A percentile compares a stretch with the other conserved stretches of the same genome.
Evolutionary conservation across 306 rosid species (phyloP).

Genomic region (Sphenostylis stenocarpa): DNA sequence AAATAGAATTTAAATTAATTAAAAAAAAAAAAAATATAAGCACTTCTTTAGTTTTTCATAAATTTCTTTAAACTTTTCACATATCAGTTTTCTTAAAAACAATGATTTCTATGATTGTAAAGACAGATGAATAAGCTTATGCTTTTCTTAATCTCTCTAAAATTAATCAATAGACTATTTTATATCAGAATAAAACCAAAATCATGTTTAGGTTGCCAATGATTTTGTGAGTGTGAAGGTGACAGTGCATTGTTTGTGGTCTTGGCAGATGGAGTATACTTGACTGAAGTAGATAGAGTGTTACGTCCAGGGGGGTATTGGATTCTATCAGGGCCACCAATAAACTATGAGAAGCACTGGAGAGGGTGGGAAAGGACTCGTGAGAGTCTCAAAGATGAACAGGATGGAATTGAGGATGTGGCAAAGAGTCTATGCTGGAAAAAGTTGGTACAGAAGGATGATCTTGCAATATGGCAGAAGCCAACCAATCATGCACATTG

Average conservation of each 20-base stretch:
- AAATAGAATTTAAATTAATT: too few relatives aligned
- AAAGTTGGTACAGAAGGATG: slow-evolving; percentile 64
- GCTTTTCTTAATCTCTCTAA: too few relatives aligned
- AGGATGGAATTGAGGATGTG: slow-evolving; percentile 64
- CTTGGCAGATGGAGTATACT: slow-evolving; percentile 70
- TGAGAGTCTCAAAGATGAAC: slow-evolving; percentile 71
- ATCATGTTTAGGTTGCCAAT: not conserved
- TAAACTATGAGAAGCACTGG: slow-evolving; percentile 82
- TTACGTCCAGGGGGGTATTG: slow-evolving; percentile 97
- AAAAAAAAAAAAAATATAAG: too few relatives aligned
- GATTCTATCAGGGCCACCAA: slow-evolving; percentile 98
- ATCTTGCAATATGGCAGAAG: slow-evolving; percentile 95
- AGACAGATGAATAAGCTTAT: too few relatives aligned
- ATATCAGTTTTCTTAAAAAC: too few relatives aligned
- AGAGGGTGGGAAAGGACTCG: slow-evolving; percentile 83
- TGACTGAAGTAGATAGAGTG: slow-evolving; percentile 82
- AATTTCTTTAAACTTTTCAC: too few relatives aligned
- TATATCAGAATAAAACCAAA: too few relatives aligned
- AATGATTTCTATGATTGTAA: too few relatives aligned
- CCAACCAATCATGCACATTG: slow-evolving; percentile 87
- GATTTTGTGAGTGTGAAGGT: not conserved
- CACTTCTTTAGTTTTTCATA: too few relatives aligned
- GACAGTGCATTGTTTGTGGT: not conserved
- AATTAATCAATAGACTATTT: too few relatives aligned
- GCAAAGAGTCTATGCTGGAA: slow-evolving; percentile 92